A percentile compares a stretch with the other conserved stretches of the same genome.
phyloP scores from a whole-genome alignment of 2,329 filamentous ascomycete species.

The Ceratocystis huliohia region DNA sequence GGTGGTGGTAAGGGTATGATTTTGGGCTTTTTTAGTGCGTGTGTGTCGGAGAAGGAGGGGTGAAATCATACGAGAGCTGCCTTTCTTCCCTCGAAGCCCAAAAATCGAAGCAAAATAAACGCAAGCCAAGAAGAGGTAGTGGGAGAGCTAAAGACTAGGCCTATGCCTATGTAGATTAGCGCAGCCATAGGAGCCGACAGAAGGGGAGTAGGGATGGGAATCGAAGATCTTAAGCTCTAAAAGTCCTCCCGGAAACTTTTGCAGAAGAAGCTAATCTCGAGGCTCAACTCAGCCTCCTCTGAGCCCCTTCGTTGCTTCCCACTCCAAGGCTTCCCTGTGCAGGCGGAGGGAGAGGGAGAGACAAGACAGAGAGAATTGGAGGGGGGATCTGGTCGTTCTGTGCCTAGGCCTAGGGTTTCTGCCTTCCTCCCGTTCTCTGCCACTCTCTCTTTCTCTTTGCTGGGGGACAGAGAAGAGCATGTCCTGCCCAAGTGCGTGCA shows the following conservation, averaged over 20 bases:
- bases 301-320: not conserved
- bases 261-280: not conserved
- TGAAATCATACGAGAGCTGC: no score
- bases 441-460: not conserved
- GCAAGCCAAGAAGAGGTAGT: no score
- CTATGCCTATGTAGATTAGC: no score
- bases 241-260: conserved; percentile 2
- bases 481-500: not conserved
- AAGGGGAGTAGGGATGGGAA: not conserved
- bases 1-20: no score
- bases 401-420: no score
- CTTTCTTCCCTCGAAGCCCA: no score
- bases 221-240: conserved; percentile 1
- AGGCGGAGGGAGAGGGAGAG: not conserved
- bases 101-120: no score
- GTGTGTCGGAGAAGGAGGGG: no score
- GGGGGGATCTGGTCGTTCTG: not conserved
- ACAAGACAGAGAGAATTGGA: not conserved
- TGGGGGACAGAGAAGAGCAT: not conserved
- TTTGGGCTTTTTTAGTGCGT: no score
- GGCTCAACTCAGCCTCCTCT: not conserved
- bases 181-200: not conserved
- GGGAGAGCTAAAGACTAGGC: no score
- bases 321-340: not conserved
- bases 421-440: not conserved